Conservation (phyloP, 164 flowering plant genomes). For the Aristolochia californica region DNA sequence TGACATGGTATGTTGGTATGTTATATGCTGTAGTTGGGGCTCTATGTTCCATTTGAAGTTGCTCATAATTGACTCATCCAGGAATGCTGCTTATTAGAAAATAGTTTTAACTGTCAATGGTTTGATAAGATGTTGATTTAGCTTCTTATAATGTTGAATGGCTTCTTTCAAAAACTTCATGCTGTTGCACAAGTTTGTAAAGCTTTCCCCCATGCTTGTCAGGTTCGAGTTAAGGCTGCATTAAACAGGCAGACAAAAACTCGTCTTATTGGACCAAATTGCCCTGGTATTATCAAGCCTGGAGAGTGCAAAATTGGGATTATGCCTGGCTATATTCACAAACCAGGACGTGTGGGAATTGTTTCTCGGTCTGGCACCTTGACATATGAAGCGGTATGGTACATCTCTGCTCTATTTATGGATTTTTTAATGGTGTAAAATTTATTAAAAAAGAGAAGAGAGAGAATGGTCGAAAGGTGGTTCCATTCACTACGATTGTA, state of each 20-base stretch:
- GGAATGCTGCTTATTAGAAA: too few species aligned
- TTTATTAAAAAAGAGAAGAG: not conserved
- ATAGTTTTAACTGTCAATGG: too few species aligned
- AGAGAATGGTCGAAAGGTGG: too few species aligned
- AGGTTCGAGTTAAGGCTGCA: slow-evolving; percentile 97
- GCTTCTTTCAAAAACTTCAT: too few species aligned
- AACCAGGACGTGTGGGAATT: slow-evolving; percentile 95
- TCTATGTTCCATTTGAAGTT: not conserved
- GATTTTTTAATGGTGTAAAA: not conserved
- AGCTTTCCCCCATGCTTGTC: slow-evolving; percentile 3
- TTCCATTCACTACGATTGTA: too few species aligned
- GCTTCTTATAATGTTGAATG: too few species aligned
- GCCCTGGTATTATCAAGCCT: slow-evolving; percentile 98
- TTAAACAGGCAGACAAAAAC: slow-evolving; percentile 78
- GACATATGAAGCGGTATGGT: slow-evolving; percentile 98
- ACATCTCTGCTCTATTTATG: not conserved
- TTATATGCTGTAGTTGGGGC: not conserved
- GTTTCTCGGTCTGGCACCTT: slow-evolving; percentile 97
- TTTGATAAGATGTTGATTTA: too few species aligned
- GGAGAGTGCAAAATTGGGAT: slow-evolving; percentile 99
- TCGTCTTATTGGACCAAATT: slow-evolving; percentile 89
- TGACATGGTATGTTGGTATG: slow-evolving; percentile 63
- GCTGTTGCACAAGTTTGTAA: too few species aligned
- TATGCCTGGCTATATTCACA: slow-evolving; percentile 99
- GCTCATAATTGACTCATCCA: too few species aligned